A percentile compares a stretch with the other conserved stretches of the same genome.
These are phyloP conservation scores for Ophiostoma pallidulum DNA, from an alignment of 2,329 filamentous ascomycete species.

Conservation along the genomic window DNA sequence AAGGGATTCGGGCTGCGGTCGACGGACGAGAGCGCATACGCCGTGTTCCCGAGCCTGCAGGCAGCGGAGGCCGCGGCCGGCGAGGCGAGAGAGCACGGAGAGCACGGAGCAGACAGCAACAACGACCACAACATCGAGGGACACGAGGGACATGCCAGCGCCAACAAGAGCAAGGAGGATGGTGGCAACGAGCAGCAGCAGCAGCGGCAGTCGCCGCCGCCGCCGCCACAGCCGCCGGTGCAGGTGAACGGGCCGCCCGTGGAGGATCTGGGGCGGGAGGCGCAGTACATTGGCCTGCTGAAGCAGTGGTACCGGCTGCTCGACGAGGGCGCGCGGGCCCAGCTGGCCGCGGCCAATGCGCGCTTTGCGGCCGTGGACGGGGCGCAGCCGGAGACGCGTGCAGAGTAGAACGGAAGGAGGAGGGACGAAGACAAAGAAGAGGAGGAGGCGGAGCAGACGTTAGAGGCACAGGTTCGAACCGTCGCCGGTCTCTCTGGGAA, in stretches of 20 bases:
- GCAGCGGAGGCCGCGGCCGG: not conserved
- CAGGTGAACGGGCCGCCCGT: constrained; percentile 53
- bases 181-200: constrained; percentile 16
- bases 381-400: not conserved
- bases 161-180: not conserved
- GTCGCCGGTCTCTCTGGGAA: no score
- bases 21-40: constrained; percentile 51
- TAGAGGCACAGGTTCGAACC: no score
- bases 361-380: constrained; percentile 20
- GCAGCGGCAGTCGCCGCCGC: not conserved
- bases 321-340: constrained; percentile 36
- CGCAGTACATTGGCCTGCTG: constrained; percentile 38
- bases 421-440: no score
- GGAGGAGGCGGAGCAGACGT: no score
- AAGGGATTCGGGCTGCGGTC: constrained; percentile 47
- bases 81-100: no score
- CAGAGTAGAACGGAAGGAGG: no score
- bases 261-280: constrained; percentile 43
- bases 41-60: constrained; percentile 37
- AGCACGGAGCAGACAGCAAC: no score
- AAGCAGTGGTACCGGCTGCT: constrained; percentile 40
- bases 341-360: constrained; percentile 39
- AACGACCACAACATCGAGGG: no score
- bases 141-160: not conserved
- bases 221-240: constrained; percentile 22